A percentile compares a stretch with the other conserved stretches of the same genome.
phyloP scores from a whole-genome alignment of 1,139 yeast species.

The Saccharomyces hybrid region DNA sequence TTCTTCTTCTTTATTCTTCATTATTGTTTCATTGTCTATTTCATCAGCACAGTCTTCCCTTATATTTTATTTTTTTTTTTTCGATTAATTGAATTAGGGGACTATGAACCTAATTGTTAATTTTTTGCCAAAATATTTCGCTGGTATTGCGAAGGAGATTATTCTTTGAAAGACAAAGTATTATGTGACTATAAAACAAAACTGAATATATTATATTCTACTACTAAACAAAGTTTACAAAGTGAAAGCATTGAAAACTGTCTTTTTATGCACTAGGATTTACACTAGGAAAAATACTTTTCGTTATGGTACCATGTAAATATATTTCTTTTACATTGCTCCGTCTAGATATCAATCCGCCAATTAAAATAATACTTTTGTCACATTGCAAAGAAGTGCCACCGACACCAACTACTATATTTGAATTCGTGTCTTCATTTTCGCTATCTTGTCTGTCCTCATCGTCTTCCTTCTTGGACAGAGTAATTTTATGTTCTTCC shows the following conservation, averaged over 20 bases:
- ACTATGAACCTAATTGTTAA: background rate
- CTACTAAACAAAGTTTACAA: background rate
- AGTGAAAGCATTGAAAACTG: background rate
- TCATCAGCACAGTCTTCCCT: background rate
- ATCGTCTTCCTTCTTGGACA: background rate
- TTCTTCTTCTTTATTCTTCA: background rate
- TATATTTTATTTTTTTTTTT: no score
- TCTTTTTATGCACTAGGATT: constrained; percentile 11
- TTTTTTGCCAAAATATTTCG: background rate
- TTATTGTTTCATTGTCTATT: background rate
- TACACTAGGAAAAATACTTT: constrained; percentile 22
- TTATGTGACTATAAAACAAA: background rate
- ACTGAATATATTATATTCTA: background rate
- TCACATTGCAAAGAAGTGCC: constrained; percentile 16
- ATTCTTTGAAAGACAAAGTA: background rate
- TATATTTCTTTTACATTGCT: constrained; percentile 11
- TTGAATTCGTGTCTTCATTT: background rate
- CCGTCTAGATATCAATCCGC: constrained; percentile 19
- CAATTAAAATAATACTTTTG: constrained; percentile 21
- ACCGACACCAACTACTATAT: constrained; percentile 11
- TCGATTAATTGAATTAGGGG: background rate
- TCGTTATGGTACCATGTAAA: constrained; percentile 22
- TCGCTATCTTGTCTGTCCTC: background rate
- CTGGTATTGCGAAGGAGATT: background rate
- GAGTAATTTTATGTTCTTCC: constrained; percentile 7